Evolutionary conservation across 805 yeast genomes (phyloP), one percentile per base, ranked within the genome.

Genomic region (Teunomyces cretensis): DNA sequence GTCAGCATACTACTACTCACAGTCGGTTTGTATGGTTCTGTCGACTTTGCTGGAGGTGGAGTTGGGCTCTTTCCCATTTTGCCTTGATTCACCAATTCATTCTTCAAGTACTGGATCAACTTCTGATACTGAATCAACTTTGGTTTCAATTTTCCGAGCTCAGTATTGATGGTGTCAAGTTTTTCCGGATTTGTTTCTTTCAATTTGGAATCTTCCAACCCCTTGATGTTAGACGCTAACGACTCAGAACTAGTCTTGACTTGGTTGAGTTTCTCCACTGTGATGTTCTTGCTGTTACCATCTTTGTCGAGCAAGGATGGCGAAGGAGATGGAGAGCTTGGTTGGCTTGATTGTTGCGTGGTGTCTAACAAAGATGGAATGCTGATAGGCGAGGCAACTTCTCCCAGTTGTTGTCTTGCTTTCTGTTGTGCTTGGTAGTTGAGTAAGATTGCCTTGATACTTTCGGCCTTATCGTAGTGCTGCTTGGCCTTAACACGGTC

Each of bases 401-500:
- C 26, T 9, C 38, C 33, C 32, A 31, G 45, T 4, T 40, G 42
- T 19, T 44, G 47, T 15, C 30, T 33, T 13, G 54, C 54, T 14
- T 52, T 49, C 35, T 59, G 62, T 40, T 60, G 65, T 36, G 54
- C 57, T 28, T 57, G 55, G 47, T 58, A 60, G 42, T 51, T 53
- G 36, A 60, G 46, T 37, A 60, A 52, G 28, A 60, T 55, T 44
- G 54, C 60, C 43, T 60, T 60, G 46, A 60, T 60, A 37, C 51
- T 56, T 39, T 60, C 63, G 8, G 64, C 65, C 22, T 55, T 52
- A 33, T 56, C 55, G 38, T 52, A 56, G 44, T 60, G 65, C 28
- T 50, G 57, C 31, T 57, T 49, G 9, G 62, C 62, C 41, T 48
- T 50, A 12, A 37, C 52, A 22, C 41, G 15, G 39, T 51, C 51